Evolutionary conservation across 208 protist species (phyloP).

Genomic region (Trypanosoma melophagium): DNA sequence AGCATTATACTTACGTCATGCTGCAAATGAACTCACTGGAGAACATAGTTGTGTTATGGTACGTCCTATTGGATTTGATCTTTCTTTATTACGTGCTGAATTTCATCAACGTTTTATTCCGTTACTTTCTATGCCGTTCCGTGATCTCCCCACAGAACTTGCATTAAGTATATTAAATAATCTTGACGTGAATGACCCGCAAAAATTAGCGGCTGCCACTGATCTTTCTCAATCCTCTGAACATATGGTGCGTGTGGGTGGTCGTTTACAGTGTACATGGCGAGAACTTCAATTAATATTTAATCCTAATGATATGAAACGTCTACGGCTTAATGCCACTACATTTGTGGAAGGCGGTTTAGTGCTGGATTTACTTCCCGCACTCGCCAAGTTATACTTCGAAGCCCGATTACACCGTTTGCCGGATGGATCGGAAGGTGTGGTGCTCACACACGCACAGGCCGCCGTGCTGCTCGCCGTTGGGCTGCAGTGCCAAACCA

Average conservation of each 20-base stretch:
- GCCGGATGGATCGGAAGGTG: slow-evolving; percentile 74
- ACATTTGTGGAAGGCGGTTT: slow-evolving; percentile 95
- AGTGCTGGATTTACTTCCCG: slow-evolving; percentile 95
- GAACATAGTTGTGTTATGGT: slow-evolving; percentile 99
- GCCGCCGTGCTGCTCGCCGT: slow-evolving; percentile 93
- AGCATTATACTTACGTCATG: slow-evolving; percentile 92
- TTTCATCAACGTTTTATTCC: slow-evolving; percentile 92
- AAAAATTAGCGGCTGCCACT: slow-evolving; percentile 42
- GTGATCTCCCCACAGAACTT: slow-evolving; percentile 78
- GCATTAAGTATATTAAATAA: slow-evolving; percentile 85
- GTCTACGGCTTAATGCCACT: slow-evolving; percentile 91
- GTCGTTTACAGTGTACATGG: slow-evolving; percentile 54
- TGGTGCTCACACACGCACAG: slow-evolving; percentile 89
- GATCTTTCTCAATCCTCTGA: slow-evolving; percentile 32
- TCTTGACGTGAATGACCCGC: slow-evolving; percentile 49
- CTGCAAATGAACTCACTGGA: slow-evolving; percentile 97
- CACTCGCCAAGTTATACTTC: slow-evolving; percentile 93
- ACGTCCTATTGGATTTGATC: slow-evolving; percentile 65
- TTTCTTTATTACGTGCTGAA: slow-evolving; percentile 72
- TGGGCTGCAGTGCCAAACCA: slow-evolving; percentile 89
- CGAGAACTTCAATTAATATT: slow-evolving; percentile 64
- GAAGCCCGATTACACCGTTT: slow-evolving; percentile 42
- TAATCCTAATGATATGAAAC: slow-evolving; percentile 91
- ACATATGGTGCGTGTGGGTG: slow-evolving; percentile 49
- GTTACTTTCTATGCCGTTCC: slow-evolving; percentile 93